These are phyloP conservation scores for Deakozyma indianensis DNA, from an alignment of 805 yeast genomes.

Conservation along the genomic window DNA sequence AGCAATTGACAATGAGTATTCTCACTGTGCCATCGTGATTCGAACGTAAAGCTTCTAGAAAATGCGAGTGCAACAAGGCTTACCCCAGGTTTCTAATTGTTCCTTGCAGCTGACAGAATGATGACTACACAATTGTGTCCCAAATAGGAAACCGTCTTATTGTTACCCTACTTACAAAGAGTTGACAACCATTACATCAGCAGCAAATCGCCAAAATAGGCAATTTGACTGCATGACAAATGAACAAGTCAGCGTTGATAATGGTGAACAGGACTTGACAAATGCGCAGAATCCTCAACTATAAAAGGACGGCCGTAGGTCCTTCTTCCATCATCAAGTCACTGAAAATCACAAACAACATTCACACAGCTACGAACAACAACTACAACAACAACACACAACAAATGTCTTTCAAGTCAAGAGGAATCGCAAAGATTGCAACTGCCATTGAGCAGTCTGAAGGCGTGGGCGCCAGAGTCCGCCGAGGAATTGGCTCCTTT, in stretches of 20 bases:
- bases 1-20: not conserved
- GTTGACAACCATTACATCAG: not conserved
- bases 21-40: not conserved
- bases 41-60: not conserved
- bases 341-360: not conserved
- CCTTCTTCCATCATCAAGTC: not conserved
- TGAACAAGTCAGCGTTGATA: not conserved
- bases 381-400: not conserved
- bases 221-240: not conserved
- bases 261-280: not conserved
- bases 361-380: not conserved
- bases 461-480: conserved; percentile 79
- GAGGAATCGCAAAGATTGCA: conserved; percentile 37
- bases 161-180: too few relatives aligned
- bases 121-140: too few relatives aligned
- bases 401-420: conserved; percentile 4
- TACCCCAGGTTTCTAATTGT: not conserved
- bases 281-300: not conserved
- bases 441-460: conserved; percentile 60
- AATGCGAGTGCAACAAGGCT: not conserved
- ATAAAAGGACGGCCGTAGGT: not conserved
- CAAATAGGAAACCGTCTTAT: too few relatives aligned
- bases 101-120: not conserved
- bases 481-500: conserved; percentile 64
- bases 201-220: too few relatives aligned